phyloP scores from a whole-genome alignment of 1,284 basidiomycete genomes.

The Blastosporella zonata region DNA sequence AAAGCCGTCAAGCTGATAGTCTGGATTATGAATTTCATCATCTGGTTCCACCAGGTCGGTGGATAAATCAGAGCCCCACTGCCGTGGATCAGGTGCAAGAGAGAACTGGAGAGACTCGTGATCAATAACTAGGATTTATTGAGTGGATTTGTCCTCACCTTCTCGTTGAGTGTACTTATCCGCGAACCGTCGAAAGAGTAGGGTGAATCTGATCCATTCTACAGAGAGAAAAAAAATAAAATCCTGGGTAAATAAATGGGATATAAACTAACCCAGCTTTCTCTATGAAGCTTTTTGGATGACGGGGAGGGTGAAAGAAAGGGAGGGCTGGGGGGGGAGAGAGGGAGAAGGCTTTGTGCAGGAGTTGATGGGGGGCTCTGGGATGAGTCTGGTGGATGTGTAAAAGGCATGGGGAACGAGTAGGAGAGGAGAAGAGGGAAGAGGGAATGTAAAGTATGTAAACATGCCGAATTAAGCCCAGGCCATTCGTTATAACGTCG shows the following conservation, averaged over 20 bases:
- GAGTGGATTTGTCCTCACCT: conserved; percentile 23
- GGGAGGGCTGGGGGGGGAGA: conserved; percentile 7
- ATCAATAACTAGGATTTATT: conserved; percentile 6
- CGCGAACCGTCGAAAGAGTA: conserved; percentile 38
- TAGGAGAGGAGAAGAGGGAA: conserved; percentile 19
- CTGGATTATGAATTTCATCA: conserved; percentile 57
- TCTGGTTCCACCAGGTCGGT: conserved; percentile 48
- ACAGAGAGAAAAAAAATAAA: conserved; percentile 13
- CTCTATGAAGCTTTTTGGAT: conserved; percentile 32
- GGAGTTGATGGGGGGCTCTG: conserved; percentile 25
- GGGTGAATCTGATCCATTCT: conserved; percentile 37
- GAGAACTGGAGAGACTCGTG: conserved; percentile 39
- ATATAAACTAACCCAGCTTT: conserved; percentile 33
- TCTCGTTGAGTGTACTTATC: conserved; percentile 37
- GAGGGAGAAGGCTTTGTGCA: conserved; percentile 13
- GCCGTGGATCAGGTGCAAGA: conserved; percentile 48
- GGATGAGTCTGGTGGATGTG: conserved; percentile 16
- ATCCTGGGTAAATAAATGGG: conserved; percentile 2
- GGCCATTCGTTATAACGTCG: conserved; percentile 13
- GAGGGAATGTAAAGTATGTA: conserved; percentile 10
- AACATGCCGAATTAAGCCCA: conserved; percentile 16
- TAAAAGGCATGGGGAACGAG: conserved; percentile 26
- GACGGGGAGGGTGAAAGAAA: conserved; percentile 13
- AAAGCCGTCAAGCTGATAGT: conserved; percentile 24
- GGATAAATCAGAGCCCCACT: conserved; percentile 50